These are phyloP conservation scores for Cladosporium sp. DNA, from an alignment of 2,329 filamentous ascomycete genomes.

Conservation along the genomic window DNA sequence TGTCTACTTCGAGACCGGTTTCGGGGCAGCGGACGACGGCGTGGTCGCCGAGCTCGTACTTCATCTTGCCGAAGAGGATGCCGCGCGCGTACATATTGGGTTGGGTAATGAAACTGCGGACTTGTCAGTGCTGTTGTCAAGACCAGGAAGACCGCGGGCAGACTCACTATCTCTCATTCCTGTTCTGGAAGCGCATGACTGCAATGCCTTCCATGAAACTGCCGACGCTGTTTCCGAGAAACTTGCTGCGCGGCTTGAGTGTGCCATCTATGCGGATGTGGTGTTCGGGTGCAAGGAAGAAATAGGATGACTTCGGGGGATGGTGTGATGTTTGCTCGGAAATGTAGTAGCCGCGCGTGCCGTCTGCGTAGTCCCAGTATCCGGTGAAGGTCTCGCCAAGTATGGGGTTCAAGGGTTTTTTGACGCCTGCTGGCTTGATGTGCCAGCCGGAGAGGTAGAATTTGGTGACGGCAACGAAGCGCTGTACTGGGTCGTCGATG, in stretches of 20 bases:
- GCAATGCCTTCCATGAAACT: constrained; percentile 98
- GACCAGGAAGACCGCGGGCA: background rate
- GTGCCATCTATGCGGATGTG: constrained; percentile 94
- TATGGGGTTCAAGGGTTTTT: constrained; percentile 96
- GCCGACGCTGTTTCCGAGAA: constrained; percentile 93
- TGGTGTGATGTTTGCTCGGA: constrained; percentile 98
- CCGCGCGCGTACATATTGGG: constrained; percentile 99
- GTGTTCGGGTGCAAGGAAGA: constrained; percentile 94
- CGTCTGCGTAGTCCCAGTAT: constrained; percentile 81
- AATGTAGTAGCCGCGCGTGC: constrained; percentile 89
- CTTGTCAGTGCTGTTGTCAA: constrained; percentile 14
- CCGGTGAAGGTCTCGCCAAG: constrained; percentile 92
- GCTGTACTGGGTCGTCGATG: constrained; percentile 81
- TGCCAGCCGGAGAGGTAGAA: constrained; percentile 99
- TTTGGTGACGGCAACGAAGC: constrained; percentile 93
- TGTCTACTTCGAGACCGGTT: constrained; percentile 77
- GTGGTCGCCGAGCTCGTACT: constrained; percentile 96
- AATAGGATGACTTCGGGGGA: constrained; percentile 97
- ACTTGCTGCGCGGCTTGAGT: constrained; percentile 89
- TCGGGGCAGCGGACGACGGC: constrained; percentile 91
- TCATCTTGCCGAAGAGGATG: constrained; percentile 98
- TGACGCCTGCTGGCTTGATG: constrained; percentile 94
- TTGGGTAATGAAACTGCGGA: constrained; percentile 78
- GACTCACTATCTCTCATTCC: constrained; percentile 84
- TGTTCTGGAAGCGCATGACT: constrained; percentile 76